A percentile compares a stretch with the other conserved stretches of the same genome.
Evolutionary conservation across 2,329 filamentous ascomycete species (phyloP).

Genomic region (Trichoderma atroviride): DNA sequence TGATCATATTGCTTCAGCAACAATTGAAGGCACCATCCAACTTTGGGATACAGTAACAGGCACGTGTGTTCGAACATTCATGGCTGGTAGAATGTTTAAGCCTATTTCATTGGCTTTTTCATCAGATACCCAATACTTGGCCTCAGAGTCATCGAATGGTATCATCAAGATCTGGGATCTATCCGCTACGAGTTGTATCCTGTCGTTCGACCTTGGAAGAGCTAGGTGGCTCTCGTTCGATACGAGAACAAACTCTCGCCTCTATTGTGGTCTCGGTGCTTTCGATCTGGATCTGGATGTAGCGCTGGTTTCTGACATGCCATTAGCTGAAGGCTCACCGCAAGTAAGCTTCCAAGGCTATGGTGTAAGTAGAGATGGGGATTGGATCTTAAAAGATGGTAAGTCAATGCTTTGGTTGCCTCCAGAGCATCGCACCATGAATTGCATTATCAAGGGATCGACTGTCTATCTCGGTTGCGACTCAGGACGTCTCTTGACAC

Average conservation of each 20-base stretch:
- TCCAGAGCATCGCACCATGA: slow-evolving; percentile 15
- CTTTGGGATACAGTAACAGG: slow-evolving; percentile 10
- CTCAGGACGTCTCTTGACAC: slow-evolving; percentile 26
- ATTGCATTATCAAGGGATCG: not conserved
- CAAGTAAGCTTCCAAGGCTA: not conserved
- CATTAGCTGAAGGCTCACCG: not conserved
- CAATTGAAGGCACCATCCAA: not conserved
- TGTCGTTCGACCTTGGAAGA: not conserved
- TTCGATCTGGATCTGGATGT: not conserved
- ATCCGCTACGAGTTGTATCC: not conserved
- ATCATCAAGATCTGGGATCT: slow-evolving; percentile 25
- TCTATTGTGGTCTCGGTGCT: slow-evolving; percentile 12
- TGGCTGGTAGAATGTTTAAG: accelerated
- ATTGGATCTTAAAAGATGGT: slow-evolving; percentile 27
- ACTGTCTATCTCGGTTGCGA: slow-evolving; percentile 26
- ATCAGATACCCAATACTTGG: not conserved
- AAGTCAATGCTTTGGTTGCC: slow-evolving; percentile 29
- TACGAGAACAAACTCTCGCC: not conserved
- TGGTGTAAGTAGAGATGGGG: not conserved
- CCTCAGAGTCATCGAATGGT: not conserved
- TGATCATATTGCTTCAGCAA: not conserved
- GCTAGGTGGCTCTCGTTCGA: not conserved
- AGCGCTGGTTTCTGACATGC: too few species aligned
- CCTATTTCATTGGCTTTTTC: not conserved
- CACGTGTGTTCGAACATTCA: not conserved